Base-by-base conservation (phyloP, 2,329 filamentous ascomycete genomes). In the Chaetomiaceae sp. region DNA sequence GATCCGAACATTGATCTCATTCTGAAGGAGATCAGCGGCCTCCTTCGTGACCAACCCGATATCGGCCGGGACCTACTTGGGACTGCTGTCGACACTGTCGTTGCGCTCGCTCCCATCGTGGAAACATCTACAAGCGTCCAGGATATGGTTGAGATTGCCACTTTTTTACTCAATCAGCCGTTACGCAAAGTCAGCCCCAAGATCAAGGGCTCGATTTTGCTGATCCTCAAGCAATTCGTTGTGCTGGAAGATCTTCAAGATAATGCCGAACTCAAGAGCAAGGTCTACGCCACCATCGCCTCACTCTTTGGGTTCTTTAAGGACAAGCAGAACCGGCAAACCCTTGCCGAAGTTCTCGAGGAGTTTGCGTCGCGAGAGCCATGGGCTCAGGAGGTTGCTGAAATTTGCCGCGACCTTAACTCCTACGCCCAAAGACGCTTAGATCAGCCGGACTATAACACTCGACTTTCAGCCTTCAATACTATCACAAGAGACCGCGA, bases 221-320 rank as follows among this genome's bases (percentile, higher is more conserved):
- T 85, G 40, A 89, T 95, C 47, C 72, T 97, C 16, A 84, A 94
- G 65, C 82, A 86, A 56, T 95, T 96, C 59, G 78, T 96, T 40
- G 82, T 84, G 8, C 73, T 87, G 2, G 82, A 82, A 56, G 73
- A 82, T 52, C 70, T 79, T 9, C 70, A 78, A 43, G 75, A 78
- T 54, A 77, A 87, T 44, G 63, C 70, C 5, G 75, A 78, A 21
- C 71, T 92, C 14, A 81, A 81, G 44, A 72, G 78, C 40, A 77
- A 80, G 32, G 81, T 95, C 0, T 95, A 87, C 66, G 75, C 82
- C 41, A 89, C 89, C 0, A 71, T 94, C 9, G 86, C 88, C 4
- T 85, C 88, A 0, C 78, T 97, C 30, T 97, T 96, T 66, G 88
- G 89, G 50, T 96, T 91, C 66, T 92, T 97, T 73, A 89, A 85